Percentiles rank a stretch among this genome's conserved stretches.
phyloP scores from a whole-genome alignment of 2,329 filamentous ascomycete genomes.

The Diaporthe caulivora region DNA sequence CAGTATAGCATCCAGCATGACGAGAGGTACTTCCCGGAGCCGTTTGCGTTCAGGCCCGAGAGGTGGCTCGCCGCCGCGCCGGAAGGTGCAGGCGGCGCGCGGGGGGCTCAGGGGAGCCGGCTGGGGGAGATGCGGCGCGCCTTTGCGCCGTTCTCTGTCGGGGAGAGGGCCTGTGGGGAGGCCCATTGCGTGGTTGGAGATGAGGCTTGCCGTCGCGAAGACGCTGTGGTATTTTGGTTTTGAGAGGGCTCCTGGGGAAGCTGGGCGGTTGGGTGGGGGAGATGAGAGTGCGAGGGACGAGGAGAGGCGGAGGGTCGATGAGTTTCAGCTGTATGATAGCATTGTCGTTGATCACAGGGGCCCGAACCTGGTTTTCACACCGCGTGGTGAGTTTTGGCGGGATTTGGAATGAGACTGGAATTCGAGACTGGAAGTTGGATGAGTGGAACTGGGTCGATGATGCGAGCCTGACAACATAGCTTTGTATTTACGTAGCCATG shows the following conservation, averaged over 20 bases:
- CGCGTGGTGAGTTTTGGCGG: no score
- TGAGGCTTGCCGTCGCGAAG: constrained; percentile 31
- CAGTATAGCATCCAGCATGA: not conserved
- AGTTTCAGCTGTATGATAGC: constrained; percentile 14
- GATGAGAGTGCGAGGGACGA: not conserved
- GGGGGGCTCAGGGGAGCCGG: no score
- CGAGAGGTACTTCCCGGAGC: constrained; percentile 10
- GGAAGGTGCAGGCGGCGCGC: not conserved
- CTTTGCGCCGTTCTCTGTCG: constrained; percentile 24
- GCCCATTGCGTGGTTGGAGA: constrained; percentile 35
- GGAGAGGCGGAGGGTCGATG: no score
- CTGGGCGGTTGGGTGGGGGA: constrained; percentile 13
- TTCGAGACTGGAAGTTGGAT: no score
- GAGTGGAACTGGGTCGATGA: no score
- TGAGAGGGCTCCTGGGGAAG: constrained; percentile 16
- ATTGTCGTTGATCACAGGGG: constrained; percentile 8
- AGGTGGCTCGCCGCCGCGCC: not conserved
- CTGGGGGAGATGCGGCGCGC: constrained; percentile 20
- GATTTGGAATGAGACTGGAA: no score
- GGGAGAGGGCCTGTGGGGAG: constrained; percentile 35
- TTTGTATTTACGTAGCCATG: no score
- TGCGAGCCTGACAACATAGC: no score
- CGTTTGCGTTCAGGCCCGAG: constrained; percentile 13
- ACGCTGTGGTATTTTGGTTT: constrained; percentile 1
- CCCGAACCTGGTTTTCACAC: constrained; percentile 2